These are phyloP conservation scores for Vitis hybrid DNA, from an alignment of 177 flowering plant genomes.

Conservation along the genomic window DNA sequence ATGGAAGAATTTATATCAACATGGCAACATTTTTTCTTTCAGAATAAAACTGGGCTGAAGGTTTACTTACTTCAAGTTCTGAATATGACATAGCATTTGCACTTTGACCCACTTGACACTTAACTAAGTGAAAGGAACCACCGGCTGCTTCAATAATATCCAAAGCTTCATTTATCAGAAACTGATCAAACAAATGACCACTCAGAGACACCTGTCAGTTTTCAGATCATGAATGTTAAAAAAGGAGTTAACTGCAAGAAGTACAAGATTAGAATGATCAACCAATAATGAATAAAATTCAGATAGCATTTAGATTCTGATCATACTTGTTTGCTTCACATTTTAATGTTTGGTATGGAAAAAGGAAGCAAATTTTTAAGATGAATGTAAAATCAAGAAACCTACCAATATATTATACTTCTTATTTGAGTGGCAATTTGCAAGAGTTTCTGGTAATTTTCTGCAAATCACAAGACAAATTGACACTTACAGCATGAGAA, in stretches of 20 bases:
- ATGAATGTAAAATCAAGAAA: slow-evolving; percentile 1
- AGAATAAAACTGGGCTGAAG: background rate
- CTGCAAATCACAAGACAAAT: slow-evolving; percentile 40
- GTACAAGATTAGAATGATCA: background rate
- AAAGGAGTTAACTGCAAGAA: background rate
- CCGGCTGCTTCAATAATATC: slow-evolving; percentile 98
- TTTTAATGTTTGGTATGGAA: background rate
- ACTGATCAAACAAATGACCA: slow-evolving; percentile 95
- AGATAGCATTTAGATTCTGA: background rate
- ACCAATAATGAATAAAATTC: background rate
- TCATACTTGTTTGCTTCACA: background rate
- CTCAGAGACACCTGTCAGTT: slow-evolving; percentile 83
- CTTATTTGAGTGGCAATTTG: slow-evolving; percentile 28
- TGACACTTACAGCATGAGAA: background rate
- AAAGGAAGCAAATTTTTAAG: background rate
- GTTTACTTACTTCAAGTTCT: slow-evolving; percentile 83
- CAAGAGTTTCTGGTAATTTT: slow-evolving; percentile 29
- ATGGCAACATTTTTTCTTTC: background rate
- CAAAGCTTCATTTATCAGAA: slow-evolving; percentile 91
- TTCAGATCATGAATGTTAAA: background rate
- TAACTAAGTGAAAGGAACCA: slow-evolving; percentile 87
- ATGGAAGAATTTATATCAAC: background rate
- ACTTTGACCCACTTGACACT: slow-evolving; percentile 92
- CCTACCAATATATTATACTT: slow-evolving; percentile 63
- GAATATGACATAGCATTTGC: slow-evolving; percentile 68